Evolutionary conservation across 257 asterid genomes (phyloP), one percentile per base, ranked within the genome.

Genomic region (Datura wrightii): DNA sequence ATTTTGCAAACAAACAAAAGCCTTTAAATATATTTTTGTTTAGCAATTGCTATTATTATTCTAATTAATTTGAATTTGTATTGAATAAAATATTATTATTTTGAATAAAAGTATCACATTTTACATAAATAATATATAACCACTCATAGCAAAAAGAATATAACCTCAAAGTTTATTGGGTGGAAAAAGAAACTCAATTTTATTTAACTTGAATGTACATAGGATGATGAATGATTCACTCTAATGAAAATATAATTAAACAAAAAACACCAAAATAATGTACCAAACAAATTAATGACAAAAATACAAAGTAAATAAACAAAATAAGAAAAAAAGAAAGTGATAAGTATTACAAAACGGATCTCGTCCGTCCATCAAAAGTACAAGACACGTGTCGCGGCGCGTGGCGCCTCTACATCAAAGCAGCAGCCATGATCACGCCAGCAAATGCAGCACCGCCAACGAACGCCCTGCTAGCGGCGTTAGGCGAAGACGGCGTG

Each of bases 381-480:
- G 83, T 52, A 74, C 85, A 86, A 37, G 6, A 87, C 94, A 88
- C 91, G 90, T 88, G 89, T 52, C 4, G 15, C 0, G 85, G 65
- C 44, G 37, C 24, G 82, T 56, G 71, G 24, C 86, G 89, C 34
- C 48, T 83, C 83, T 90, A 94, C 90, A 92, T 86, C 89, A 92
- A 82, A 16, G 95, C 92, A 85, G 90, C 89, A 74, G 94, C 95
- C 0, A 92, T 87, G 63, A 94, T 83, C 6, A 91, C 88, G 19
- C 92, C 95, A 82, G 91, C 76, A 44, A 92, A 79, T 18, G 91
- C 94, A 82, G 93, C 90, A 84, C 95, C 92, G 71, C 97, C 92
- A 44, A 94, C n/a, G 63, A 88, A 89, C 1, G 90, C 93, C 85
- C 90, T 91, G 87, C 86, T 87, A 60, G 87, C 90, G n/a, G 82